Evolutionary conservation across 2,329 filamentous ascomycete genomes (phyloP).

Genomic region (Paraphaeosphaeria minitans): DNA sequence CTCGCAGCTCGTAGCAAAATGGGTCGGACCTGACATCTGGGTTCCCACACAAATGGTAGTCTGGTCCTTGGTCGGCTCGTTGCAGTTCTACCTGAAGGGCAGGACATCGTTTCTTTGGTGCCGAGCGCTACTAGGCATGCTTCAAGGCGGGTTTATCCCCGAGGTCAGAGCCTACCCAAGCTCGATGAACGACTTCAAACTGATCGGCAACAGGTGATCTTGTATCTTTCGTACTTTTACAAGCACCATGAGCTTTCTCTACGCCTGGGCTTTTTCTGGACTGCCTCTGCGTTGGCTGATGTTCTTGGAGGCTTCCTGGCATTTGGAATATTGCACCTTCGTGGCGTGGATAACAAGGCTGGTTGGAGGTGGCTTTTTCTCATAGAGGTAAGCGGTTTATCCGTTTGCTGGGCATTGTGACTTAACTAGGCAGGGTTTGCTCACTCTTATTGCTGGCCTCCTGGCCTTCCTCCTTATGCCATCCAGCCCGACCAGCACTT

Average conservation of each 20-base stretch:
- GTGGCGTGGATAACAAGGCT: conserved; percentile 43
- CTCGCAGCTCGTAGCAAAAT: conserved; percentile 30
- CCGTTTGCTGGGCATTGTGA: neutral
- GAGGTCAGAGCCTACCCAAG: conserved; percentile 43
- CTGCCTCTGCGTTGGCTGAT: conserved; percentile 36
- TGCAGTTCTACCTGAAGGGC: conserved; percentile 68
- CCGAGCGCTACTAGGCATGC: conserved; percentile 46
- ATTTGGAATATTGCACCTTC: conserved; percentile 45
- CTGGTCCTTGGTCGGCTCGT: conserved; percentile 50
- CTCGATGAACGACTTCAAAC: neutral
- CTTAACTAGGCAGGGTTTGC: conserved; percentile 18
- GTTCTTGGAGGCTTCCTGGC: conserved; percentile 45
- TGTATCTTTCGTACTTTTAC: conserved; percentile 63
- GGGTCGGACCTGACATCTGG: conserved; percentile 41
- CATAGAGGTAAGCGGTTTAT: conserved; percentile 47
- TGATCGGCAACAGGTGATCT: conserved; percentile 46
- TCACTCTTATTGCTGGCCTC: conserved; percentile 25
- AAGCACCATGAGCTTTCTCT: conserved; percentile 45
- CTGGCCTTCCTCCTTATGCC: conserved; percentile 27
- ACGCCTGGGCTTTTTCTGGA: conserved; percentile 51
- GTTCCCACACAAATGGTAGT: conserved; percentile 51
- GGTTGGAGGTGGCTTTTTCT: conserved; percentile 53
- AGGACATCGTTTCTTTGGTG: conserved; percentile 43
- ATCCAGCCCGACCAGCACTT: conserved; percentile 32
- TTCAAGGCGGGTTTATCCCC: conserved; percentile 59